Percentiles rank a stretch among this genome's conserved stretches.
Evolutionary conservation across 2,329 filamentous ascomycete genomes (phyloP).

Genomic region (Biscogniauxia sp.): DNA sequence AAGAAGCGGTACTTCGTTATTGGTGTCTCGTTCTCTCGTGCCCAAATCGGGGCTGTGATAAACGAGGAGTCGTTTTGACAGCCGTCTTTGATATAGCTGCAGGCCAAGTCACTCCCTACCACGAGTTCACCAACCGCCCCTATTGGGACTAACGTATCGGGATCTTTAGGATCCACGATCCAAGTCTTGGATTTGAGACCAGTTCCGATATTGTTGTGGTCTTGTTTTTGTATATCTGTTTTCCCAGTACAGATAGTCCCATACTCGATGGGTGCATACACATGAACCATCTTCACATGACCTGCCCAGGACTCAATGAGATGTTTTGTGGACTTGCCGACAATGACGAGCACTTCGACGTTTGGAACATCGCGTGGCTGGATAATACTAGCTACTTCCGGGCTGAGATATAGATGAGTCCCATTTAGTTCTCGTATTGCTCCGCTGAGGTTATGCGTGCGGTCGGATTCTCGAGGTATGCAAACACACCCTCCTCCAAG

Average conservation of each 20-base stretch:
- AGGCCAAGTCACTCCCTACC: not conserved
- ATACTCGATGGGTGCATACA: not conserved
- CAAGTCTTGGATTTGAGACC: not conserved
- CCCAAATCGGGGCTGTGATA: not conserved
- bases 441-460: conserved; percentile 25
- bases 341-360: conserved; percentile 26
- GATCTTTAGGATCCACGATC: not conserved
- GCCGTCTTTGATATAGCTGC: not conserved
- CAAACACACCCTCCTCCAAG: conserved; percentile 39
- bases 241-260: not conserved
- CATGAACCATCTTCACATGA: not conserved
- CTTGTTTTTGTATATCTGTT: not conserved
- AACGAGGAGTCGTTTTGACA: not conserved
- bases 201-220: not conserved
- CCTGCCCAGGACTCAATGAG: not conserved
- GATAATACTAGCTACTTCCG: not conserved
- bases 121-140: conserved; percentile 5
- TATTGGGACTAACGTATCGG: not conserved
- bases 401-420: not conserved
- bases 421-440: not conserved
- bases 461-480: conserved; percentile 35
- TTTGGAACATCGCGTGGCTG: conserved; percentile 9
- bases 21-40: not conserved
- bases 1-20: not conserved
- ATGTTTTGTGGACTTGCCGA: not conserved